Evolutionary conservation across 2,329 filamentous ascomycete genomes (phyloP).

Genomic region (Phyllosticta citriasiana): DNA sequence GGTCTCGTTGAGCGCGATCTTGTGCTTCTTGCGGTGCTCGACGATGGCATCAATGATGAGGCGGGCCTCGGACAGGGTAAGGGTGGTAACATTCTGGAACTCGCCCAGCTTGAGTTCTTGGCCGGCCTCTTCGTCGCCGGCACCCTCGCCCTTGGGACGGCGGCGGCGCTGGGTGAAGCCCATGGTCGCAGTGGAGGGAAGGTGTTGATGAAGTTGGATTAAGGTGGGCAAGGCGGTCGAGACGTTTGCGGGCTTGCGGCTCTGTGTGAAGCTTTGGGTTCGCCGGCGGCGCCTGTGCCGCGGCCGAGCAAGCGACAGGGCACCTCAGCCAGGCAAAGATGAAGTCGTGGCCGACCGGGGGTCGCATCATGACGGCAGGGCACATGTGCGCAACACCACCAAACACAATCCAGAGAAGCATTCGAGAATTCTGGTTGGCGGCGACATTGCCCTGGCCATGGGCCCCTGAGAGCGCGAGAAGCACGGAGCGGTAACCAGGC

Average conservation of each 20-base stretch:
- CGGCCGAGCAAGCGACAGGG: not conserved
- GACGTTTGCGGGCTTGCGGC: not conserved
- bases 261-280: not conserved
- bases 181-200: not conserved
- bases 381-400: too few species aligned
- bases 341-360: not conserved
- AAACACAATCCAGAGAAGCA: too few species aligned
- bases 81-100: constrained; percentile 81
- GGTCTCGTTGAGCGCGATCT: constrained; percentile 20
- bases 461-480: too few species aligned
- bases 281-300: not conserved
- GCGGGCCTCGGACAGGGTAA: constrained; percentile 85
- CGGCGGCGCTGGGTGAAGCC: constrained; percentile 8
- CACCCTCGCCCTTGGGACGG: constrained; percentile 15
- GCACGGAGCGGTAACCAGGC: too few species aligned
- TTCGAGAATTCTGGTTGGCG: too few species aligned
- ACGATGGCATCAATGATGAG: constrained; percentile 86
- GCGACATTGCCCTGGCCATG: too few species aligned
- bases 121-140: constrained; percentile 72
- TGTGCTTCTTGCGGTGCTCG: constrained; percentile 65
- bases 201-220: not conserved
- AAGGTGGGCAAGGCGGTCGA: not conserved
- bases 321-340: not conserved
- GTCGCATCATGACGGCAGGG: too few species aligned
- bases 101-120: constrained; percentile 78